Conservation (phyloP, 2,329 filamentous ascomycete species). For the Ophiocordyceps camponoti-leonardi region DNA sequence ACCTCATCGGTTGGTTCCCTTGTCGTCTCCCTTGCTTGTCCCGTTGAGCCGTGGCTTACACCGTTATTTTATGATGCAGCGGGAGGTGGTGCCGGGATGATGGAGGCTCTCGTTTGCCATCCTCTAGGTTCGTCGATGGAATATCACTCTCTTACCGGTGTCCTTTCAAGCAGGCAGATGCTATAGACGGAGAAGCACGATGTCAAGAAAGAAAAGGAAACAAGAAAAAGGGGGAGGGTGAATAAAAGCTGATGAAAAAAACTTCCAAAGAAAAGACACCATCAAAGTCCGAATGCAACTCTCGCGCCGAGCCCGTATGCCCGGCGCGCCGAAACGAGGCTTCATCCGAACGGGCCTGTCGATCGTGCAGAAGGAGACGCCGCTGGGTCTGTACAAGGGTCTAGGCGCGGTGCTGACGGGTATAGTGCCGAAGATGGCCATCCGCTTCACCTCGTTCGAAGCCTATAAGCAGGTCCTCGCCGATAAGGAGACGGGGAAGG, state of each 20-base stretch:
- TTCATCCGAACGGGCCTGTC: conserved; percentile 75
- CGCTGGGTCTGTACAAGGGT: conserved; percentile 89
- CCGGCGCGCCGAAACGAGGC: conserved; percentile 71
- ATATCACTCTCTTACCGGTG: too few species aligned
- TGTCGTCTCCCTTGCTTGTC: neutral
- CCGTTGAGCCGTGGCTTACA: neutral
- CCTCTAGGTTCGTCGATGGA: conserved; percentile 50
- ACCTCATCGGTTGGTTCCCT: conserved; percentile 59
- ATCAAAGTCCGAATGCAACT: conserved; percentile 99
- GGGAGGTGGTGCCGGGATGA: conserved; percentile 95
- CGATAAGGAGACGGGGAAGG: conserved; percentile 44
- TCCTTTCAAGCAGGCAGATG: too few species aligned
- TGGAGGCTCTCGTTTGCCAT: conserved; percentile 94
- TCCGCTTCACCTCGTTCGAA: conserved; percentile 95
- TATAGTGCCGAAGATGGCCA: conserved; percentile 98
- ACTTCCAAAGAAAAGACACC: conserved; percentile 49
- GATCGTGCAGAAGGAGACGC: conserved; percentile 80
- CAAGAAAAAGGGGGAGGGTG: neutral
- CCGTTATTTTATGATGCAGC: conserved; percentile 30
- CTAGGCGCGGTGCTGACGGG: conserved; percentile 92
- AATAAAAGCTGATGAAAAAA: neutral
- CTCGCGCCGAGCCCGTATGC: conserved; percentile 65
- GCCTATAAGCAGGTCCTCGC: conserved; percentile 77
- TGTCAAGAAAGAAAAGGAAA: neutral
- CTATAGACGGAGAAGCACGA: too few species aligned